These are phyloP conservation scores for Globisporangium camurandrum DNA, from an alignment of 352 stramenopile species.

Conservation along the genomic window DNA sequence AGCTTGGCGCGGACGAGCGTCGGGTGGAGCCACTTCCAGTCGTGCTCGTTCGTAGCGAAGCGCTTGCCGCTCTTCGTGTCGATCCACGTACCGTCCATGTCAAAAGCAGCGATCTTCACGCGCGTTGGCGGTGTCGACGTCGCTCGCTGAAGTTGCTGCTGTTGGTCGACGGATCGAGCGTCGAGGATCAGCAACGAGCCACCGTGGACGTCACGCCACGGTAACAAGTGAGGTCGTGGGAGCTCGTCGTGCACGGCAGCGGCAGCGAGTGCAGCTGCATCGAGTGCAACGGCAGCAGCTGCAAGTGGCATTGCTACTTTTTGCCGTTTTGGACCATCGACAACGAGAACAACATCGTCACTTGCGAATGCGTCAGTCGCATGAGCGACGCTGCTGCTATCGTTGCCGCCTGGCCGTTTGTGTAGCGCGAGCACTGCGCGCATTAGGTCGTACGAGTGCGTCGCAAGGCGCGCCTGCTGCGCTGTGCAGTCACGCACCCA, in stretches of 20 bases:
- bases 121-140: neutral
- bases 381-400: neutral
- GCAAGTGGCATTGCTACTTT: constrained; percentile 1
- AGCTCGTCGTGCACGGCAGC: constrained; percentile 1
- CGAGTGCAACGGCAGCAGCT: neutral
- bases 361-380: neutral
- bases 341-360: neutral
- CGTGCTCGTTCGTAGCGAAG: constrained; percentile 50
- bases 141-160: neutral
- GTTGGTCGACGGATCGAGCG: constrained; percentile 15
- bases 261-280: neutral
- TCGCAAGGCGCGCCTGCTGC: constrained; percentile 27
- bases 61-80: constrained; percentile 80
- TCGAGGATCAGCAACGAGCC: constrained; percentile 48
- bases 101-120: constrained; percentile 72
- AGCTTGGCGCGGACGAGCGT: constrained; percentile 46
- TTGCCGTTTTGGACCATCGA: neutral
- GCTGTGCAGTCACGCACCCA: constrained; percentile 35
- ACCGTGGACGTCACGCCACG: constrained; percentile 32
- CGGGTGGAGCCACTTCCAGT: constrained; percentile 78
- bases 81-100: constrained; percentile 80
- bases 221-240: constrained; percentile 20
- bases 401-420: neutral
- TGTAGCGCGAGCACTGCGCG: constrained; percentile 2
- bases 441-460: constrained; percentile 10